Evolutionary conservation across 2,329 filamentous ascomycete genomes (phyloP).

Genomic region (Nothophaeocryptopus gaeumannii): DNA sequence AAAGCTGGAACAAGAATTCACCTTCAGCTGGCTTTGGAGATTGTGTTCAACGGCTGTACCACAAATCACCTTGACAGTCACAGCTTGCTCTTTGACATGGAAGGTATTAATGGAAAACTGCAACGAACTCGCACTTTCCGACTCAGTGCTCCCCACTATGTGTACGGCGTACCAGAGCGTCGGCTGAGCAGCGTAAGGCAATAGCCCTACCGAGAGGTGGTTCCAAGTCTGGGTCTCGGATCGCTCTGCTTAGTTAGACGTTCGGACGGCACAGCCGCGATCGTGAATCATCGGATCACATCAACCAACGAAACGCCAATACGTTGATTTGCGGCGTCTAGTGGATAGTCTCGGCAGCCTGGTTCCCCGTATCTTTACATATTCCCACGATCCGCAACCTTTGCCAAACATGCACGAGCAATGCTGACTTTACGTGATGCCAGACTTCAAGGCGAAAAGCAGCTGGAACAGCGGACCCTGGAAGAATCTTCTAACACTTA

Average conservation of each 20-base stretch:
- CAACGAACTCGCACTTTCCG: no score
- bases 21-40: no score
- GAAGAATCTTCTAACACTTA: slow-evolving; percentile 61
- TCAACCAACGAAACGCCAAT: slow-evolving; percentile 5
- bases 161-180: no score
- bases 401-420: background rate
- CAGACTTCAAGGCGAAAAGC: slow-evolving; percentile 59
- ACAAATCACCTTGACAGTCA: no score
- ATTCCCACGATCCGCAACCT: background rate
- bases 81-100: no score
- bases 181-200: no score
- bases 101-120: no score
- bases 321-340: slow-evolving; percentile 2
- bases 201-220: no score
- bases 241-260: slow-evolving; percentile 11
- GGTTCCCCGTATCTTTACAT: background rate
- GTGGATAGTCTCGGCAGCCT: no score
- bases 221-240: slow-evolving; percentile 7
- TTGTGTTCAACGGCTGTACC: no score
- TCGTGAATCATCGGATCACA: slow-evolving; percentile 12
- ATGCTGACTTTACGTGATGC: slow-evolving; percentile 18
- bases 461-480: slow-evolving; percentile 57
- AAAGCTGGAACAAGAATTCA: no score
- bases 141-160: no score
- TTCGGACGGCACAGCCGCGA: slow-evolving; percentile 18